A percentile compares a stretch with the other conserved stretches of the same genome.
Evolutionary conservation across 2,329 filamentous ascomycete genomes (phyloP).

Genomic region (Aspergillus oerlinghausenensis): DNA sequence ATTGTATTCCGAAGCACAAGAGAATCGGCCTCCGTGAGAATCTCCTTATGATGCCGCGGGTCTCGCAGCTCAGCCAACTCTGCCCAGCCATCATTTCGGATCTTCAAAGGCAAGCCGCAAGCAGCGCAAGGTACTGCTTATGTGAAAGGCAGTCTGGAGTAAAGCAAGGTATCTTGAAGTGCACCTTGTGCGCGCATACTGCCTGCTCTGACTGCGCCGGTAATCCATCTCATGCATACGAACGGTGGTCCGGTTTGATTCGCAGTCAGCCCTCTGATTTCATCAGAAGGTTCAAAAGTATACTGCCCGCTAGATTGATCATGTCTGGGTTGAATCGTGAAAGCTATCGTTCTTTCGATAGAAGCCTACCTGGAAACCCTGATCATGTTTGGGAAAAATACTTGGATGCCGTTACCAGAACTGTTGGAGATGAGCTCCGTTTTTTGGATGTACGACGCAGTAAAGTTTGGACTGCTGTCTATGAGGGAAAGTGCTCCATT

Average conservation of each 20-base stretch:
- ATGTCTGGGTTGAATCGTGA: constrained; percentile 26
- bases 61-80: constrained; percentile 7
- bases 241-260: constrained; percentile 13
- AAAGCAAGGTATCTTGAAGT: constrained; percentile 42
- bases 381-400: constrained; percentile 31
- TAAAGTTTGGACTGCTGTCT: constrained; percentile 28
- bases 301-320: constrained; percentile 40
- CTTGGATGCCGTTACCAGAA: constrained; percentile 22
- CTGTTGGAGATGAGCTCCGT: constrained; percentile 24
- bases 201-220: constrained; percentile 51
- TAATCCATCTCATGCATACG: constrained; percentile 50
- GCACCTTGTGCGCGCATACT: constrained; percentile 51
- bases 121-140: constrained; percentile 47
- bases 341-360: constrained; percentile 18
- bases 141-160: constrained; percentile 51
- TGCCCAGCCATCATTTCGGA: constrained; percentile 8
- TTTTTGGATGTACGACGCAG: constrained; percentile 28
- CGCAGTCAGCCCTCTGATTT: constrained; percentile 44
- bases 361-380: constrained; percentile 11
- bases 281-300: constrained; percentile 37
- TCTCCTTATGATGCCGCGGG: constrained; percentile 10
- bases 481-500: constrained; percentile 21
- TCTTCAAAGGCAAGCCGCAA: constrained; percentile 20
- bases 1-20: constrained; percentile 2
- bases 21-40: constrained; percentile 7